Percentiles rank a stretch among this genome's conserved stretches.
These are phyloP conservation scores for Nicotiana knightiana DNA, from an alignment of 257 asterid genomes.

Conservation along the genomic window DNA sequence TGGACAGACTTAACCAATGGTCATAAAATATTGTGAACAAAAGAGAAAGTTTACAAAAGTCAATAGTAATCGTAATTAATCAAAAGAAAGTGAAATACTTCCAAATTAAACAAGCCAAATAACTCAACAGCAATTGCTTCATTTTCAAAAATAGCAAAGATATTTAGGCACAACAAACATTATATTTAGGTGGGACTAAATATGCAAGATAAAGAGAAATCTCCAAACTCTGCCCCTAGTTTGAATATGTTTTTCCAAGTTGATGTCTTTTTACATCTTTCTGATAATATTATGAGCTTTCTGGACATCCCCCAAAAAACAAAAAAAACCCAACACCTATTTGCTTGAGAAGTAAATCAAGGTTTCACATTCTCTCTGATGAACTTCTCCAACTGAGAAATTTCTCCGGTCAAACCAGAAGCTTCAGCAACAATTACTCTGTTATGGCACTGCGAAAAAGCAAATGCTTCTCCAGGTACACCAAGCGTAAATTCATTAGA, in stretches of 20 bases:
- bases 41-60: background rate
- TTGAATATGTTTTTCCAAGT: background rate
- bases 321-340: background rate
- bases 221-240: background rate
- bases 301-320: too few relatives aligned
- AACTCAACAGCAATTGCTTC: too few relatives aligned
- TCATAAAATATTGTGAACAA: too few relatives aligned
- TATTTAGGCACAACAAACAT: background rate
- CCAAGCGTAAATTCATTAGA: slow-evolving; percentile 58
- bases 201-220: background rate
- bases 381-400: slow-evolving; percentile 62
- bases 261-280: background rate
- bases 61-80: background rate
- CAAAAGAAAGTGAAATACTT: too few relatives aligned
- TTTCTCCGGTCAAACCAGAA: slow-evolving; percentile 64
- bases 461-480: slow-evolving; percentile 64
- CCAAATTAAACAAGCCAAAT: background rate
- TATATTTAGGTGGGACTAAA: background rate
- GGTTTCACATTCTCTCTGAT: slow-evolving; percentile 60
- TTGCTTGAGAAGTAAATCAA: slow-evolving; percentile 10
- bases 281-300: background rate
- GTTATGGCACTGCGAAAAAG: slow-evolving; percentile 71
- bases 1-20: too few relatives aligned
- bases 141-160: background rate
- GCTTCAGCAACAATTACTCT: slow-evolving; percentile 64